Conservation (phyloP, 192 early-diverging fungal species). For the Rhizophagus prolifer region DNA sequence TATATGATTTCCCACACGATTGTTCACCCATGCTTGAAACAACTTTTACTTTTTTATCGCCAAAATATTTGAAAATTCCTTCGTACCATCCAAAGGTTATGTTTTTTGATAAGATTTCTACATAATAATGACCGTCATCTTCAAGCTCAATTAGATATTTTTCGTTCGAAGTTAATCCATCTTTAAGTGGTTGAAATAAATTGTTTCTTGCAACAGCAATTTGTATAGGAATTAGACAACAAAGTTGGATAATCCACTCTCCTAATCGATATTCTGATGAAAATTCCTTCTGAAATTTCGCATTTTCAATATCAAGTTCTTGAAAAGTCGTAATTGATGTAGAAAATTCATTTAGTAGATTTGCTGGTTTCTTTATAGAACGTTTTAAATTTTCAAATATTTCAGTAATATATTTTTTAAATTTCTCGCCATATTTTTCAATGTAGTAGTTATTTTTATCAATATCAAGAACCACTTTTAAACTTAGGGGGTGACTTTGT, state of each 20-base stretch:
- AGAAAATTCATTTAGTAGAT: not conserved
- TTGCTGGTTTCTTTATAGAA: not conserved
- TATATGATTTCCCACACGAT: not conserved
- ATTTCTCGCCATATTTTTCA: not conserved
- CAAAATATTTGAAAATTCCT: too few relatives aligned
- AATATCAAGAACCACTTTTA: not conserved
- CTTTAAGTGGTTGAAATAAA: not conserved
- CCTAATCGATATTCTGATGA: not conserved
- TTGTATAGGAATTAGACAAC: constrained; percentile 16
- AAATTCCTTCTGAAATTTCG: not conserved
- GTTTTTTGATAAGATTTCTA: not conserved
- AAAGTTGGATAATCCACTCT: constrained; percentile 10
- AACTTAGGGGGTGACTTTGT: not conserved
- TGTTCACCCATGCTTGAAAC: constrained; percentile 20
- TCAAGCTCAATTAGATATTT: not conserved
- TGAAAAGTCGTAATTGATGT: not conserved
- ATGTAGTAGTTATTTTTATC: too few relatives aligned
- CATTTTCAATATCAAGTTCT: not conserved
- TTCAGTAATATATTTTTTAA: not conserved
- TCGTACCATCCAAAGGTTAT: constrained; percentile 16
- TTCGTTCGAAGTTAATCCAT: not conserved
- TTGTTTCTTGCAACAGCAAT: constrained; percentile 18
- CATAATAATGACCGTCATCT: not conserved
- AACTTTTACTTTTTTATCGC: not conserved
- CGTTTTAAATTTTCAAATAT: not conserved